Evolutionary conservation across 2,329 filamentous ascomycete genomes (phyloP).

Genomic region (Aspergillus floridensis): DNA sequence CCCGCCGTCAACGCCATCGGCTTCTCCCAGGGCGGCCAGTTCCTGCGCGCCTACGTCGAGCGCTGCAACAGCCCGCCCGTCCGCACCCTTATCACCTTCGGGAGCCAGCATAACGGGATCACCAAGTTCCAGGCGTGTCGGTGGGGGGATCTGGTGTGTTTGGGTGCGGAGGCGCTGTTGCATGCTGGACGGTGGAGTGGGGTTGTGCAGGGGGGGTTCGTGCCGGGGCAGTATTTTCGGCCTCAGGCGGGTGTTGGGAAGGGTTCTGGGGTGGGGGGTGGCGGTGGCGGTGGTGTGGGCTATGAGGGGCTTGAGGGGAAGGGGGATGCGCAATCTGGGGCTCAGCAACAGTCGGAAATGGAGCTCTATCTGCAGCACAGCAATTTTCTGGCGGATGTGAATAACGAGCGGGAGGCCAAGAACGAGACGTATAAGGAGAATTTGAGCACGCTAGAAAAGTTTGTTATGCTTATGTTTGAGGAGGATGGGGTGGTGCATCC

Average conservation of each 20-base stretch:
- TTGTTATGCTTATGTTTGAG: constrained; percentile 87
- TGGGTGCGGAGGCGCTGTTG: constrained; percentile 73
- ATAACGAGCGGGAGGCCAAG: constrained; percentile 80
- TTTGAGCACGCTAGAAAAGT: constrained; percentile 66
- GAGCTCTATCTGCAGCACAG: constrained; percentile 73
- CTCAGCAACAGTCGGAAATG: constrained; percentile 46
- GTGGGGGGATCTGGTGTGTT: constrained; percentile 72
- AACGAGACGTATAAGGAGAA: constrained; percentile 72
- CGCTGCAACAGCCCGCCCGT: constrained; percentile 76
- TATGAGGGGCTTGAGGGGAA: not conserved
- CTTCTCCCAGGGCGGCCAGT: constrained; percentile 94
- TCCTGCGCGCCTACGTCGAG: constrained; percentile 87
- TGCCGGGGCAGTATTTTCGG: constrained; percentile 94
- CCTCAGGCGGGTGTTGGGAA: constrained; percentile 50
- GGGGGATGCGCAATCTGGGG: not conserved
- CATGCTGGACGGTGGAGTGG: constrained; percentile 75
- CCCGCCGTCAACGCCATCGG: constrained; percentile 86
- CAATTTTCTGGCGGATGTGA: constrained; percentile 91
- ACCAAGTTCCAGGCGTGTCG: constrained; percentile 74
- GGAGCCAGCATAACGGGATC: constrained; percentile 91
- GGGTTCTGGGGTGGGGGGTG: too few relatives aligned
- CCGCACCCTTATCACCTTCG: constrained; percentile 79
- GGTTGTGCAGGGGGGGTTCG: constrained; percentile 74
- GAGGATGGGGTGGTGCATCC: constrained; percentile 84
- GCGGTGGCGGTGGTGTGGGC: too few relatives aligned